Conservation (phyloP, 768 basidiomycete genomes). For the Glaciozyma antarctica region DNA sequence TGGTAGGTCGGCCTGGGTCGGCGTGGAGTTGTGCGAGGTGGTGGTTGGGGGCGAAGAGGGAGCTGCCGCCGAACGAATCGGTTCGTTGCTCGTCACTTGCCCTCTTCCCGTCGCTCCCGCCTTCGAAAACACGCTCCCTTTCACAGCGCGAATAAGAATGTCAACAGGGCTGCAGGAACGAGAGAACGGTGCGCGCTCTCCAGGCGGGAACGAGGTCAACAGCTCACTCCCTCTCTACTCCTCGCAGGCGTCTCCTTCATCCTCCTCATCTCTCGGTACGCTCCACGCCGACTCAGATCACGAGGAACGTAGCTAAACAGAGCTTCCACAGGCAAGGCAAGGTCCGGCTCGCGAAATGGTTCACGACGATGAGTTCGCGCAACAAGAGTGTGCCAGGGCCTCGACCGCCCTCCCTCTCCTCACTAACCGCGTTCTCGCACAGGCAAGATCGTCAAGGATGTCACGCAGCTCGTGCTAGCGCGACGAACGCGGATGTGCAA, state of each 20-base stretch:
- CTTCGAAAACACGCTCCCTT: too few relatives aligned
- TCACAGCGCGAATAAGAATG: slow-evolving; percentile 4
- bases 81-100: too few relatives aligned
- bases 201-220: background rate
- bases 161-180: slow-evolving; percentile 26
- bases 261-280: slow-evolving; percentile 60
- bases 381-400: slow-evolving; percentile 27
- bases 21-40: too few relatives aligned
- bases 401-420: too few relatives aligned
- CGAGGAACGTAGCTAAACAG: too few relatives aligned
- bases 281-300: too few relatives aligned
- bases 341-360: slow-evolving; percentile 94
- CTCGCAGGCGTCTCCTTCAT: slow-evolving; percentile 62
- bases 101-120: too few relatives aligned
- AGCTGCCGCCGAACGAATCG: too few relatives aligned
- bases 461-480: slow-evolving; percentile 75
- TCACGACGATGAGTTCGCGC: slow-evolving; percentile 68
- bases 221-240: background rate
- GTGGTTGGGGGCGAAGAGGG: too few relatives aligned
- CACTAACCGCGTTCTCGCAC: background rate
- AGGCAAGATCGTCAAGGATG: slow-evolving; percentile 85
- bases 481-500: slow-evolving; percentile 88
- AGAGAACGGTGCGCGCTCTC: slow-evolving; percentile 20
- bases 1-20: too few relatives aligned
- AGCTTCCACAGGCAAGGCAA: slow-evolving; percentile 65